These are phyloP conservation scores for Epichloe brachyelytri DNA, from an alignment of 2,329 filamentous ascomycete species.

Conservation along the genomic window DNA sequence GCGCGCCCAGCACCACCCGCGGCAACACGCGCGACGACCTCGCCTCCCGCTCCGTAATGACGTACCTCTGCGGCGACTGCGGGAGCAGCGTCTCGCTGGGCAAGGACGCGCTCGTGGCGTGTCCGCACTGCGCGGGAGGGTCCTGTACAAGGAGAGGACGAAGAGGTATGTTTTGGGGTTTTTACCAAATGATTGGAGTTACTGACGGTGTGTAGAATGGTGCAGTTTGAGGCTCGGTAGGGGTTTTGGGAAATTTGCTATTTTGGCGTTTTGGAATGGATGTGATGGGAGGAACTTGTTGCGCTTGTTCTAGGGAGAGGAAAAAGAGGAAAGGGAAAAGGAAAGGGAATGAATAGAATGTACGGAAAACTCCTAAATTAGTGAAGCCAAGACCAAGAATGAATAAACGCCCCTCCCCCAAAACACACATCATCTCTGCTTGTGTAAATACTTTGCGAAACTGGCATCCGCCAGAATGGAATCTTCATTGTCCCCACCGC, in stretches of 20 bases:
- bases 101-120: constrained; percentile 36
- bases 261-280: no score
- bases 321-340: no score
- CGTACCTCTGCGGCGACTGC: constrained; percentile 32
- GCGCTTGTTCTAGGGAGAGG: no score
- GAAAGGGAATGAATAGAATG: no score
- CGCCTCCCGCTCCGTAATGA: constrained; percentile 24
- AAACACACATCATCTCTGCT: constrained; percentile 16
- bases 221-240: constrained; percentile 90
- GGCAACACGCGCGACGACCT: constrained; percentile 27
- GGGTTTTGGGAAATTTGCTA: no score
- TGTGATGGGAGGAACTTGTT: no score
- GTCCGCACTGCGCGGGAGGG: constrained; percentile 64
- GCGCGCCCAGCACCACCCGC: constrained; percentile 27
- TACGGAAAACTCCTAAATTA: no score
- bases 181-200: no score
- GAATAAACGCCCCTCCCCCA: no score
- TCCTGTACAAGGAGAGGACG: constrained; percentile 94
- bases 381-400: no score
- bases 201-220: constrained; percentile 56
- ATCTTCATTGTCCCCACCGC: constrained; percentile 49
- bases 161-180: constrained; percentile 57
- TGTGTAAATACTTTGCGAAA: constrained; percentile 47
- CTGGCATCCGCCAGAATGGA: constrained; percentile 42
- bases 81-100: constrained; percentile 26